Evolutionary conservation across 179 eudicot genomes (phyloP), one percentile per base, ranked within the genome.

Genomic region (Gypsophila paniculata): DNA sequence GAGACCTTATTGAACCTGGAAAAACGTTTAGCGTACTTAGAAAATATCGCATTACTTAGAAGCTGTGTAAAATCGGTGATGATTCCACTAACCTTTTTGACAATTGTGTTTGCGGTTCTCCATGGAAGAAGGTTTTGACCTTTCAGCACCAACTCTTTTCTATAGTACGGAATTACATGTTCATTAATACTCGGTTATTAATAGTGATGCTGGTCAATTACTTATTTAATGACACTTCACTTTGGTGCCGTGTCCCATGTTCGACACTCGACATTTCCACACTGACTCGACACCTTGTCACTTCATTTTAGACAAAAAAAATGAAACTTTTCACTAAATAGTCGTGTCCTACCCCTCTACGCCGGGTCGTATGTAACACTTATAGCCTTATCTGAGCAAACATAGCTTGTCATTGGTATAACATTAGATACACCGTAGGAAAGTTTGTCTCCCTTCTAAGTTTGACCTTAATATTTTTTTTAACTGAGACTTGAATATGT

Each of bases 391-490:
- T 29, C 34, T 29, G 34, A 29, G 34, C 34, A 29, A 29, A 29
- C 1, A 29, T 29, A 29, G 34, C 34, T 29, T 29, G 46, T 42
- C 46, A 21, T 62, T 29, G 61, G 39, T 52, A 68, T 61, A 29
- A 18, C 51, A 2, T 78, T 62, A 62, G 25, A 69, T 69, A 29
- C 59, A 61, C 74, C 63, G 36, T 64, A 14, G 68, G 55, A 65
- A 58, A 69, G 66, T 19, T n/a, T 54, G 53, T 34, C 58, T 59
- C 11, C 65, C 26, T 54, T 69, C 62, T 49, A 70, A n/a, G 3
- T 65, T 57, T 70, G 51, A 64, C 72, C 8, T 74, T 51, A 44
- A 55, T 54, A 55, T 61, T 17, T 62, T 72, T 73, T 55, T 44
- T 36, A 14, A 62, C 65, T 44, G 46, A 74, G 42, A 48, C 23